Evolutionary conservation across 2,329 filamentous ascomycete genomes (phyloP).

Genomic region (Penicillium sp.): DNA sequence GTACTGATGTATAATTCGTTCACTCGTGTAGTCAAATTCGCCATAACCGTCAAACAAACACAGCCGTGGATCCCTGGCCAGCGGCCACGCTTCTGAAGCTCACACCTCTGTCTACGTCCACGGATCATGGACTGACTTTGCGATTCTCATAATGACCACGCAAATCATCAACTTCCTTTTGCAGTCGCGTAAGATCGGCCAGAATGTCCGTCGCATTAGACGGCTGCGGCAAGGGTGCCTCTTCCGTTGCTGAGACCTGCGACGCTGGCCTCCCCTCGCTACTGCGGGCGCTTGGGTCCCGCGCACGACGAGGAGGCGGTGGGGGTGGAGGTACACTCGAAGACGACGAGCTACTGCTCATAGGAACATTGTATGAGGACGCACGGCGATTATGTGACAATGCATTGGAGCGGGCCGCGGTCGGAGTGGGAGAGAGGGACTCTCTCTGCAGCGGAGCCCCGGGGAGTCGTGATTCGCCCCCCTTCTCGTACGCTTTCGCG

Average conservation of each 20-base stretch:
- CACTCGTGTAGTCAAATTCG: no score
- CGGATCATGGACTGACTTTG: slow-evolving; percentile 22
- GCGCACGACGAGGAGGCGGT: slow-evolving; percentile 44
- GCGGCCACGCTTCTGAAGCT: neutral
- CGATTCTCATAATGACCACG: slow-evolving; percentile 36
- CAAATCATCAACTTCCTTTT: slow-evolving; percentile 65
- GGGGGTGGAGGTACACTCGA: slow-evolving; percentile 36
- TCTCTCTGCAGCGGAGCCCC: slow-evolving; percentile 12
- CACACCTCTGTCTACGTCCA: neutral
- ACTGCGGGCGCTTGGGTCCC: slow-evolving; percentile 39
- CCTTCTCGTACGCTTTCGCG: neutral
- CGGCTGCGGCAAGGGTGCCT: slow-evolving; percentile 30
- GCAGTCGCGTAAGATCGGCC: slow-evolving; percentile 64
- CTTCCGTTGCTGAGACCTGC: slow-evolving; percentile 18
- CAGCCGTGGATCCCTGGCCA: no score
- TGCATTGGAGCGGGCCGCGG: slow-evolving; percentile 15
- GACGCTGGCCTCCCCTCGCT: slow-evolving; percentile 22
- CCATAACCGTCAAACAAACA: no score
- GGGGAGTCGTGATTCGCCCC: slow-evolving; percentile 4
- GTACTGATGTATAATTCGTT: neutral
- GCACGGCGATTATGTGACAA: slow-evolving; percentile 26
- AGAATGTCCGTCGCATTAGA: slow-evolving; percentile 55
- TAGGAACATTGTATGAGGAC: slow-evolving; percentile 20
- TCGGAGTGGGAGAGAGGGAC: slow-evolving; percentile 10
- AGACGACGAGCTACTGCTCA: slow-evolving; percentile 20